Evolutionary conservation across 2,329 filamentous ascomycete species (phyloP).

Genomic region (Trichoderma sp.): DNA sequence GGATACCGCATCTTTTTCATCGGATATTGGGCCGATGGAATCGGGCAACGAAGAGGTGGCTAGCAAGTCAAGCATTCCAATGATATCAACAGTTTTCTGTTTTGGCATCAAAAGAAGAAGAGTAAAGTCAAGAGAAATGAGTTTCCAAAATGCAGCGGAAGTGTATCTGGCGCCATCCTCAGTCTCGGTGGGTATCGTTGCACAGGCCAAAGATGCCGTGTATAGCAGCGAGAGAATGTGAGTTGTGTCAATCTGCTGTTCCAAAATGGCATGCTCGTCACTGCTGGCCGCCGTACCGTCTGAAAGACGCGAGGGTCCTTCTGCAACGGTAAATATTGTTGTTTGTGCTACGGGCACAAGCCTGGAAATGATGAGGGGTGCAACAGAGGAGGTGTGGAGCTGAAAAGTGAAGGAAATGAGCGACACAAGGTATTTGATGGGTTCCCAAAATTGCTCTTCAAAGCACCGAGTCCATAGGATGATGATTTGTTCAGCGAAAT

Average conservation of each 20-base stretch:
- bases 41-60: constrained; percentile 61
- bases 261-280: constrained; percentile 40
- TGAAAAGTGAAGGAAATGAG: constrained; percentile 63
- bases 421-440: constrained; percentile 64
- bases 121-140: constrained; percentile 64
- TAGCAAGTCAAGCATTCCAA: constrained; percentile 63
- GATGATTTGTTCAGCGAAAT: constrained; percentile 63
- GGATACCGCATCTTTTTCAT: constrained; percentile 42
- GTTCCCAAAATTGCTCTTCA: constrained; percentile 60
- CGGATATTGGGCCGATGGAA: constrained; percentile 64
- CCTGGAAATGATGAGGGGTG: constrained; percentile 56
- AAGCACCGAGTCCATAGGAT: constrained; percentile 67
- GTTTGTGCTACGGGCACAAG: constrained; percentile 56
- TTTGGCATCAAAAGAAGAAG: constrained; percentile 65
- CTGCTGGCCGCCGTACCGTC: constrained; percentile 48
- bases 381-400: constrained; percentile 57
- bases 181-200: constrained; percentile 36
- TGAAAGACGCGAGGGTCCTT: constrained; percentile 52
- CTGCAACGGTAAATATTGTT: constrained; percentile 59
- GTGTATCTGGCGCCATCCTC: constrained; percentile 33
- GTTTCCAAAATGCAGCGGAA: constrained; percentile 60
- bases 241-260: constrained; percentile 59
- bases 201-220: constrained; percentile 59
- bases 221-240: constrained; percentile 67
- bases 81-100: constrained; percentile 62